phyloP scores from a whole-genome alignment of 192 early-diverging fungal species.

The Coemansia sp. region DNA sequence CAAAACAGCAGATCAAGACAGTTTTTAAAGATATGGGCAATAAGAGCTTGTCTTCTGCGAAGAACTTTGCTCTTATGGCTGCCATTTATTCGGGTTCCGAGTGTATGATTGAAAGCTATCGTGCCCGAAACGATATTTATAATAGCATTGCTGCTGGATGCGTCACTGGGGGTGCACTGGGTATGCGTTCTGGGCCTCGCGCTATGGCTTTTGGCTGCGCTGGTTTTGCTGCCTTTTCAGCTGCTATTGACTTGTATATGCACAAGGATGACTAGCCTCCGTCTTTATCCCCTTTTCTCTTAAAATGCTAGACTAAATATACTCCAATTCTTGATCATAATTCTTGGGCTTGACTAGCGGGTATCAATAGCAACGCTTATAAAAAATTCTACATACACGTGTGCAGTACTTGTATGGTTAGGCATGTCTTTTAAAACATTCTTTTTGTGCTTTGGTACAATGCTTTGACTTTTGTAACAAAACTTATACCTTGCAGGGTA shows the following conservation, averaged over 20 bases:
- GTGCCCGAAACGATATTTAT: constrained; percentile 93
- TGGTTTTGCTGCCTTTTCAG: constrained; percentile 93
- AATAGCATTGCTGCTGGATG: constrained; percentile 89
- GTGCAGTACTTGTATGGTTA: not conserved
- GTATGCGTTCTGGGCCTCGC: constrained; percentile 71
- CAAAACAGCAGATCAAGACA: constrained; percentile 80
- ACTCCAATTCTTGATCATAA: not conserved
- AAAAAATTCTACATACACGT: not conserved
- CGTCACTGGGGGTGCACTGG: constrained; percentile 85
- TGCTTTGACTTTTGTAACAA: not conserved
- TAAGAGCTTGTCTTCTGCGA: constrained; percentile 78
- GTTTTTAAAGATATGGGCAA: constrained; percentile 88
- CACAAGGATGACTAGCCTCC: constrained; percentile 51
- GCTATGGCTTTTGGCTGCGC: constrained; percentile 79
- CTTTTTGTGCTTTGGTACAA: not conserved
- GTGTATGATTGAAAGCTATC: constrained; percentile 94
- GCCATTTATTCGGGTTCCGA: constrained; percentile 91
- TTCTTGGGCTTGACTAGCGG: not conserved
- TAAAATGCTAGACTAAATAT: not conserved
- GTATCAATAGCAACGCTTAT: not conserved
- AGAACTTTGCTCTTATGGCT: constrained; percentile 90
- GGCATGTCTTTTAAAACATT: not conserved
- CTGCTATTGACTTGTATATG: constrained; percentile 90
- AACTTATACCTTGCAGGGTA: not conserved
- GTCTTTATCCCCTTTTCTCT: constrained; percentile 4